Conservation (phyloP, 352 stramenopile genomes). For the Phytophthora pisi region DNA sequence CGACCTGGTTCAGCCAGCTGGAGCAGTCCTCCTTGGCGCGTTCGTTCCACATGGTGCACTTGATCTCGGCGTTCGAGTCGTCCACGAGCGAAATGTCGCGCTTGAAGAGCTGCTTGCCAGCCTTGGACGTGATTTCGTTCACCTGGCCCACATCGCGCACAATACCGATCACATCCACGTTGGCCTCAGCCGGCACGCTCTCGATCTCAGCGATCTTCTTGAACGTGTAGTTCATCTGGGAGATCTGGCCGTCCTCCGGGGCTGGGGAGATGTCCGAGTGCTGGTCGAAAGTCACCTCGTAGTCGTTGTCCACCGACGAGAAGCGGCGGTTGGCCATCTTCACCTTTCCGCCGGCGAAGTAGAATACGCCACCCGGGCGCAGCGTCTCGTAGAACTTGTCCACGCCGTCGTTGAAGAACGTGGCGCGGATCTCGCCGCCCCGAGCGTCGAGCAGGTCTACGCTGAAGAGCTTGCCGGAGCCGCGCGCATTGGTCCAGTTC, state of each 20-base stretch:
- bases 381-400: conserved; percentile 97
- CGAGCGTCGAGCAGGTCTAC: conserved; percentile 96
- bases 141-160: conserved; percentile 94
- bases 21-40: conserved; percentile 81
- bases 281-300: conserved; percentile 98
- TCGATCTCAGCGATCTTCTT: conserved; percentile 95
- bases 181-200: conserved; percentile 80
- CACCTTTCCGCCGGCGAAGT: conserved; percentile 94
- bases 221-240: conserved; percentile 92
- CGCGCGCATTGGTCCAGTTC: conserved; percentile 96
- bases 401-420: conserved; percentile 99
- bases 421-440: conserved; percentile 96
- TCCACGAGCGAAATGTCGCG: conserved; percentile 97
- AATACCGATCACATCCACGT: conserved; percentile 96
- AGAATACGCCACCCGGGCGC: conserved; percentile 91
- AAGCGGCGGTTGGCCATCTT: conserved; percentile 99
- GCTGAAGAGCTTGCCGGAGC: conserved; percentile 96
- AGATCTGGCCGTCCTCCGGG: conserved; percentile 90
- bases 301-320: conserved; percentile 96
- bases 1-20: conserved; percentile 90
- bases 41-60: conserved; percentile 97
- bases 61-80: conserved; percentile 96
- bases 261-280: conserved; percentile 94
- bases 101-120: conserved; percentile 96
- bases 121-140: conserved; percentile 94